Evolutionary conservation across 345 rosid genomes (phyloP).

Genomic region (Draba incana): DNA sequence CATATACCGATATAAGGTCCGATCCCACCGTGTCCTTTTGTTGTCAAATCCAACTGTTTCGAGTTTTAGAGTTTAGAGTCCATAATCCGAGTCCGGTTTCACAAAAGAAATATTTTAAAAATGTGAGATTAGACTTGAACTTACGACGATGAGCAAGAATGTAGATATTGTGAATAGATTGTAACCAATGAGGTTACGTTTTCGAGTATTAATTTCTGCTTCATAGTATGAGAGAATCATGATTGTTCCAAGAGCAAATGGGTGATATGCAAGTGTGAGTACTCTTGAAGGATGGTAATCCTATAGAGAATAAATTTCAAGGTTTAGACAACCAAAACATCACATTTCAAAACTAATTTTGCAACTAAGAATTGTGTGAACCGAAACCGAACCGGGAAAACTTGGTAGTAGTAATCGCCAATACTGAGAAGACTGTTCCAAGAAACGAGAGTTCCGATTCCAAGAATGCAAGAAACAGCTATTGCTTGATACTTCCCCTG

Average conservation of each 20-base stretch:
- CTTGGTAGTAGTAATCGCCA: constrained; percentile 50
- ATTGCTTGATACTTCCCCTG: constrained; percentile 44
- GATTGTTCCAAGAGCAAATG: constrained; percentile 70
- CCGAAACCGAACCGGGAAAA: constrained; percentile 47
- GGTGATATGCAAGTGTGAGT: constrained; percentile 72
- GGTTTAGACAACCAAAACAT: background rate
- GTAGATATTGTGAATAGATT: constrained; percentile 56
- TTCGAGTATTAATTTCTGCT: constrained; percentile 60
- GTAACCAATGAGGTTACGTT: constrained; percentile 72
- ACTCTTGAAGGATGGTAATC: constrained; percentile 87
- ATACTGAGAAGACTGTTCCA: constrained; percentile 90
- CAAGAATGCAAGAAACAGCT: constrained; percentile 72
- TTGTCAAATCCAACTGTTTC: constrained; percentile 68
- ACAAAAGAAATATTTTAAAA: too few relatives aligned
- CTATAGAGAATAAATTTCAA: constrained; percentile 44
- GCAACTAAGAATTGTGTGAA: background rate
- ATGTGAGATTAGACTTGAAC: constrained; percentile 25
- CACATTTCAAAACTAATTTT: background rate
- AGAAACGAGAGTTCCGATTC: constrained; percentile 72
- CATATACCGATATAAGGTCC: constrained; percentile 68
- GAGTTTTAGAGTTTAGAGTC: background rate
- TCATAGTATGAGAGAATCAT: constrained; percentile 58
- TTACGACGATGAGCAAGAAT: constrained; percentile 68
- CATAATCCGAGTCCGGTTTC: constrained; percentile 8
- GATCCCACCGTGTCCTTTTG: constrained; percentile 74